phyloP scores from a whole-genome alignment of 1,284 basidiomycete genomes.

The Moesziomyces sp. region DNA sequence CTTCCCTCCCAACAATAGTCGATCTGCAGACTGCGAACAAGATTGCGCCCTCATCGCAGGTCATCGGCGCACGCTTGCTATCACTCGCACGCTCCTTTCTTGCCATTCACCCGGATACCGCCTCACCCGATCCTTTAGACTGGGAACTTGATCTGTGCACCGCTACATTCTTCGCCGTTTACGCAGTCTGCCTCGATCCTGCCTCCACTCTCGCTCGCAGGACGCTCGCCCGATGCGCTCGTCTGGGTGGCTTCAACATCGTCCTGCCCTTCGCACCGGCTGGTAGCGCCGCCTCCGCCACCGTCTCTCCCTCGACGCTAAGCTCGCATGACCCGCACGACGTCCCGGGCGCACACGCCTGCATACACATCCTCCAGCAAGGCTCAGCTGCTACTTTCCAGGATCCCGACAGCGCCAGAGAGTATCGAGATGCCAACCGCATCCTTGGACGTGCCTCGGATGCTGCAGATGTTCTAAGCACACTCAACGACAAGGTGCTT shows the following conservation, averaged over 20 bases:
- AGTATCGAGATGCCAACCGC: conserved; percentile 58
- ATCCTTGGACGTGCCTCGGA: conserved; percentile 52
- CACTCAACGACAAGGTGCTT: conserved; percentile 25
- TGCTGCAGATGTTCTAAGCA: conserved; percentile 44
- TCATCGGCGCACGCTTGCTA: conserved; percentile 32
- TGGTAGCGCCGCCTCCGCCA: conserved; percentile 34
- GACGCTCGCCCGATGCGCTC: conserved; percentile 51
- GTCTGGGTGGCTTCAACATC: conserved; percentile 54
- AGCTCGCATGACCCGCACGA: conserved; percentile 42
- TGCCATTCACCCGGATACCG: conserved; percentile 7
- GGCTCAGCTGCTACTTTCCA: conserved; percentile 51
- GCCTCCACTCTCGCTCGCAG: conserved; percentile 46
- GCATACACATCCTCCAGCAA: conserved; percentile 58
- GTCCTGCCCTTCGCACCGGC: conserved; percentile 60
- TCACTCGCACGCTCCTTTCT: conserved; percentile 41
- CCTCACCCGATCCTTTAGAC: conserved; percentile 13
- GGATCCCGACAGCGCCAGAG: conserved; percentile 53
- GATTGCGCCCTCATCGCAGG: conserved; percentile 19
- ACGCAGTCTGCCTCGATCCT: conserved; percentile 51
- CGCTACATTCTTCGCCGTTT: conserved; percentile 57
- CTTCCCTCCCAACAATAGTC: conserved; percentile 29
- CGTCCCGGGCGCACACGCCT: conserved; percentile 53
- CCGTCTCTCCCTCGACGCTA: conserved; percentile 29
- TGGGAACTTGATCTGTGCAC: conserved; percentile 51
- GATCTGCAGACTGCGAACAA: conserved; percentile 15